These are phyloP conservation scores for Paraphoma chrysanthemicola DNA, from an alignment of 2,329 filamentous ascomycete species.

Conservation along the genomic window DNA sequence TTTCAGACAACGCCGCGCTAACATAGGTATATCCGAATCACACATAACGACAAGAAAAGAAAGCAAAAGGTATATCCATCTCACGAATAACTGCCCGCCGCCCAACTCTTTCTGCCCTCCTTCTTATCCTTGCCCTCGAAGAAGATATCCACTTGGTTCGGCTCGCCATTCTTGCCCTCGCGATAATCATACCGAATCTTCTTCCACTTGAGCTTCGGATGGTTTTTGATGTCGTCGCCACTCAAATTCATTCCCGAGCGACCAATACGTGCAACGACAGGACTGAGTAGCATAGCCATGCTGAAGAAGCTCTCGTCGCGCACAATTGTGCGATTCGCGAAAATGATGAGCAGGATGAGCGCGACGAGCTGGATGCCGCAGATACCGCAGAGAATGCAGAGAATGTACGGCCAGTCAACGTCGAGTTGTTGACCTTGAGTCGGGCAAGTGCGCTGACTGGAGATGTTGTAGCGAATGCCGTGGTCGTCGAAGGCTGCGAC, in stretches of 20 bases:
- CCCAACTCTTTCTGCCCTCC: conserved; percentile 36
- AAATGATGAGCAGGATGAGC: conserved; percentile 24
- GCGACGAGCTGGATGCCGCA: conserved; percentile 34
- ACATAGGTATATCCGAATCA: background rate
- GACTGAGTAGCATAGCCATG: conserved; percentile 40
- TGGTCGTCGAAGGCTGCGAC: conserved; percentile 45
- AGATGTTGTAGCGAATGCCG: conserved; percentile 31
- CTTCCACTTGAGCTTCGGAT: conserved; percentile 30
- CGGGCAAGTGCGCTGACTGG: conserved; percentile 9
- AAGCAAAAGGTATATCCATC: background rate
- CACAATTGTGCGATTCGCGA: conserved; percentile 40
- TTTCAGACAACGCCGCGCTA: no score
- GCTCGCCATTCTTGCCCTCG: conserved; percentile 29
- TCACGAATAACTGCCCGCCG: conserved; percentile 30
- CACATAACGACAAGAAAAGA: background rate
- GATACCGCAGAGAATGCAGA: conserved; percentile 28
- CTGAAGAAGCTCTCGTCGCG: conserved; percentile 41
- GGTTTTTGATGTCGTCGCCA: conserved; percentile 38
- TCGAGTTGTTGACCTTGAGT: conserved; percentile 35
- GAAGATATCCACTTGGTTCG: conserved; percentile 37
- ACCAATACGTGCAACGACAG: conserved; percentile 34
- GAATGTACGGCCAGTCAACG: conserved; percentile 38
- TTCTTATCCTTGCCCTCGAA: conserved; percentile 32
- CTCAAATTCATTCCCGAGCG: conserved; percentile 32
- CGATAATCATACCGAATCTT: conserved; percentile 41